Conservation (phyloP, 2,329 filamentous ascomycete genomes). For the Penicillium occitanis region DNA sequence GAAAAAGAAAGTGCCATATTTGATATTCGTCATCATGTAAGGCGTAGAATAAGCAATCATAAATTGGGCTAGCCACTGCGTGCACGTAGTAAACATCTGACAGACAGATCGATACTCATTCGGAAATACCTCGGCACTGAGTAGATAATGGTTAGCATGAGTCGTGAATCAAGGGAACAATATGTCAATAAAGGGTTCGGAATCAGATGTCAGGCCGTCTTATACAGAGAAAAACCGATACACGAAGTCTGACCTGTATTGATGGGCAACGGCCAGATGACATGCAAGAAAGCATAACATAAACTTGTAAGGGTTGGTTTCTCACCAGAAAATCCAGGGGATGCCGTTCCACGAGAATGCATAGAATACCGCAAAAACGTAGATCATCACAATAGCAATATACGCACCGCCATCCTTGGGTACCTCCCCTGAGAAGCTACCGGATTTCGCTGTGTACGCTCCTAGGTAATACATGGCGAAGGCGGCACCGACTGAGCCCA, state of each 20-base stretch:
- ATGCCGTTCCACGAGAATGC: conserved; percentile 70
- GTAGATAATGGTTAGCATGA: conserved; percentile 35
- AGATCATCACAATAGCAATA: conserved; percentile 69
- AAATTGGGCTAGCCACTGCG: conserved; percentile 74
- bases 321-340: conserved; percentile 59
- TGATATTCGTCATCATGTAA: conserved; percentile 61
- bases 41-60: conserved; percentile 67
- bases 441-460: conserved; percentile 50
- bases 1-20: conserved; percentile 66
- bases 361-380: conserved; percentile 69
- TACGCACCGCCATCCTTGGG: conserved; percentile 61
- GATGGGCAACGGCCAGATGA: no score
- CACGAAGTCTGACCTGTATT: no score
- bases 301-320: background rate
- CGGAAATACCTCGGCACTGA: conserved; percentile 62
- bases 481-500: conserved; percentile 64
- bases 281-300: no score
- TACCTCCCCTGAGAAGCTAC: conserved; percentile 36
- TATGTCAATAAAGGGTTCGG: no score
- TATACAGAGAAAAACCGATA: no score
- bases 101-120: conserved; percentile 66
- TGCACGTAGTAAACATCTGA: conserved; percentile 66
- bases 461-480: conserved; percentile 68
- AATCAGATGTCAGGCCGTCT: no score
- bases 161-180: no score